Conservation (phyloP, 495 filamentous ascomycete species). For the Tuber calosporum region DNA sequence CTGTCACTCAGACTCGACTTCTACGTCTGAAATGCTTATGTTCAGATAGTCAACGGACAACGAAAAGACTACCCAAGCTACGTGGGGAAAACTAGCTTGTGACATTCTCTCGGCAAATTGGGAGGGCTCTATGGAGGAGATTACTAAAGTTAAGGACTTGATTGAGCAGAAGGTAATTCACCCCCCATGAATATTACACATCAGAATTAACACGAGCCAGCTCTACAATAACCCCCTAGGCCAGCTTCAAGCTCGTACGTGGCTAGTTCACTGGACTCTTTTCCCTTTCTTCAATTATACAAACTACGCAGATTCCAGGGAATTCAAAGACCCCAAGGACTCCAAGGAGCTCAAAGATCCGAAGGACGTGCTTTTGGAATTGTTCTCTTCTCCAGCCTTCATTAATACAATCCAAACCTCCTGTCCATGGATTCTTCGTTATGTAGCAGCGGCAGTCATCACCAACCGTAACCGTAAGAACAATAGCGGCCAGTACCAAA, state of each 20-base stretch:
- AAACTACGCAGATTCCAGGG: slow-evolving; percentile 79
- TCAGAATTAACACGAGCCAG: slow-evolving; percentile 47
- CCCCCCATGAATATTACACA: neutral
- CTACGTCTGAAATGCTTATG: slow-evolving; percentile 27
- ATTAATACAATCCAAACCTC: slow-evolving; percentile 99
- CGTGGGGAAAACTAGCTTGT: slow-evolving; percentile 91
- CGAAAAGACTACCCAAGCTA: slow-evolving; percentile 88
- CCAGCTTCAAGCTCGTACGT: slow-evolving; percentile 88
- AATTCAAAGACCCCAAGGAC: slow-evolving; percentile 1
- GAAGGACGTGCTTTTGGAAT: slow-evolving; percentile 73
- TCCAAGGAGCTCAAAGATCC: slow-evolving; percentile 6
- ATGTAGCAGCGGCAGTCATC: slow-evolving; percentile 90
- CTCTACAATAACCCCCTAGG: slow-evolving; percentile 92
- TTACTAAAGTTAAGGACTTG: slow-evolving; percentile 82
- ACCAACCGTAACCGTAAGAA: slow-evolving; percentile 79
- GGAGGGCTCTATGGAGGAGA: slow-evolving; percentile 93
- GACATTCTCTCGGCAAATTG: slow-evolving; percentile 90
- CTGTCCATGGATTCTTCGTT: slow-evolving; percentile 94
- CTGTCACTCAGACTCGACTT: neutral
- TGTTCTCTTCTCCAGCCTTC: slow-evolving; percentile 91
- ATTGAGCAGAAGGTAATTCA: slow-evolving; percentile 58
- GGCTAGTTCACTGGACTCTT: slow-evolving; percentile 95
- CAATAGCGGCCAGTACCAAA: slow-evolving; percentile 83
- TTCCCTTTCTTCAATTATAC: slow-evolving; percentile 96
- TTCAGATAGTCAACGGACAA: slow-evolving; percentile 69